Evolutionary conservation across 1,139 yeast genomes (phyloP), one percentile per base, ranked within the genome.

Genomic region (Candida sanyaensis): DNA sequence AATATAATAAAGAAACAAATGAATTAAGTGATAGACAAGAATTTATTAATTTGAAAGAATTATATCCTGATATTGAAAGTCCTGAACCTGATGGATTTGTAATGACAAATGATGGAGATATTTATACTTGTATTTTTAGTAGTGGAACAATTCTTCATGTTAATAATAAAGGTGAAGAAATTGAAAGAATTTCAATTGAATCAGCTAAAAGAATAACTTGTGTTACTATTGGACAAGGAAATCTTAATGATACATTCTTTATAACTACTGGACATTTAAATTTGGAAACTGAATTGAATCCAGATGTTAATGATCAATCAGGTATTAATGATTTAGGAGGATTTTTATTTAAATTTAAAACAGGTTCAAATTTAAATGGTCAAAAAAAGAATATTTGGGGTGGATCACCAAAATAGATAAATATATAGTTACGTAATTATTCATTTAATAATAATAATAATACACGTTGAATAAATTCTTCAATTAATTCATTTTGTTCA

Each of bases 11-110:
- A 34, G 67, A 61, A 12, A 65, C 76, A 3, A 83, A 82, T 39
- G 61, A 60, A 13, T 62, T 84, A 41, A 54, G 74, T 32, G 77
- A 82, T 59, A 75, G 77, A 47, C 58, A 64, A 13, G 61, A 65
- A 23, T 77, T 76, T 54, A 68, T 84, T 41, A 68, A 77, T 38
- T 58, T 78, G 31, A 66, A 65, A 37, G 67, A 70, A 12, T 62
- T 49, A 59, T 60, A 44, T 53, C 68, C 50, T 2, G 50, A 50
- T 11, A 43, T 39, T 27, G 51, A 51, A n/a, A 49, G 43, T 29
- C 75, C 86, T 2, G 93, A 83, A 59, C 96, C 97, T 0, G 98
- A 92, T 64, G 98, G 98, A 32, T 74, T 88, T 56, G 75, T 84
- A 21, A 69, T 87, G 53, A 83, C 88, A 44, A 65, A 67, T 8